Base-by-base conservation (phyloP, 2,329 filamentous ascomycete genomes). In the Colletotrichum sp. region DNA sequence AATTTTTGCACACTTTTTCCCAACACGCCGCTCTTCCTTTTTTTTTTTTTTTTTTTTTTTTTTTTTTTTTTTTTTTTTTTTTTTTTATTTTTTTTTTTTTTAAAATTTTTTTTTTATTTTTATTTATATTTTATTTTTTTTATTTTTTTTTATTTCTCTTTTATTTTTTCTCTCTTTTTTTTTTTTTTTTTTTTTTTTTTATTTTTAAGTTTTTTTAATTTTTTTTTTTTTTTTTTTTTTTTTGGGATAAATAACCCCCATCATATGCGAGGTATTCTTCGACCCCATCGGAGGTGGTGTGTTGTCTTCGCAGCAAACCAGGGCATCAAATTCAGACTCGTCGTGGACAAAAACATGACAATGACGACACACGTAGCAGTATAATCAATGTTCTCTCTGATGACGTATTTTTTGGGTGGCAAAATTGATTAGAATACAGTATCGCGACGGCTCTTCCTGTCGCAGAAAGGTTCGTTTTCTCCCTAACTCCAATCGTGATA, bases 231-330 rank as follows among this genome's bases (percentile, higher is more conserved):
- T 16, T 44, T 44, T n/a, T n/a, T n/a, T 5, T 44, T 10, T 10
- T n/a, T n/a, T 10, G 2, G 10, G 39, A 44, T 12, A 90, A 88
- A 2, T 92, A 95, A 83, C 95, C 93, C 80, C 93, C 93, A 6
- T 92, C 92, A 3, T 95, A 95, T 80, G 34, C 34, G 93, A 95
- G 85, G 87, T 95, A 13, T 95, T 91, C 81, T 90, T 89, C 2
- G 90, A 92, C 34, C 88, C 87, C 21, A 81, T 95, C 74, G 88
- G 93, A 72, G 81, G 84, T 30, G 93, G 93, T 2, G 85, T 93
- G 44, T 4, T 49, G 39, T 34, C 90, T 94, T 76, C 72, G 82
- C 2, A 82, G 87, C 21, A 88, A 86, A 80, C 82, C 87, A 30
- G 88, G 88, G 8, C 86, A 87, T 77, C 93, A 95, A 82, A 84